Base-by-base conservation (phyloP, 2,329 filamentous ascomycete species). In the Aspergillus fructus region DNA sequence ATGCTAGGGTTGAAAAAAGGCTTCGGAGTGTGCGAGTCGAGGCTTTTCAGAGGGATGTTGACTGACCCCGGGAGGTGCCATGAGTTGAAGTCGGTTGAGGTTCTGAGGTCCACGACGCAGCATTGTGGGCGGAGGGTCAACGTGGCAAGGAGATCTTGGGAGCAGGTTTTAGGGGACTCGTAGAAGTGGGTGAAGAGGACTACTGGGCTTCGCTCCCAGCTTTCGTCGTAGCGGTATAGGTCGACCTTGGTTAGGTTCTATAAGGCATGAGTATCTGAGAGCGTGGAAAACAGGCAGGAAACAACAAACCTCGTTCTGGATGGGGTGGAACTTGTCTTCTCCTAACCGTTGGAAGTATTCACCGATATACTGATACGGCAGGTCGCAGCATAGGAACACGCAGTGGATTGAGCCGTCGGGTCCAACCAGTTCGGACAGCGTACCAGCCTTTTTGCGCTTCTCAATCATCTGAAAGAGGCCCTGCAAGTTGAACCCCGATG, bases 321-420 rank as follows among this genome's bases (percentile, higher is more conserved):
- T 83, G 0, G 77, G 68, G 2, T 76, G 79, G 64, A 85, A 85
- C 47, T 80, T 69, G 2, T 73, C 71, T 1, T 74, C 62, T 2
- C 75, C 78, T 11, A 86, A 71, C 62, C 84, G 85, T 24, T 81
- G 75, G 62, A 85, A 87, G 64, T 87, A 87, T 61, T 83, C 82
- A 23, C 78, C 74, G 45, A 87, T 79, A 58, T 87, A 87, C 65
- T 87, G 84, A 61, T 87, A 87, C 0, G 85, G 85, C 24, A 87
- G 61, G 56, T 88, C 85, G 56, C 84, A 86, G 70, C 84, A 87
- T 3, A 86, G 68, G 66, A 87, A 87, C 0, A 84, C 83, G 46
- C 81, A 84, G 59, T 81, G 76, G 2, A 82, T 73, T 49, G 77
- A 71, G 1, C 81, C 80, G 33, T 79, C 74, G 0, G 72, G 66